Evolutionary conservation across 1,284 basidiomycete genomes (phyloP), one percentile per base, ranked within the genome.

Genomic region (Melampsora abietis-canadensis): DNA sequence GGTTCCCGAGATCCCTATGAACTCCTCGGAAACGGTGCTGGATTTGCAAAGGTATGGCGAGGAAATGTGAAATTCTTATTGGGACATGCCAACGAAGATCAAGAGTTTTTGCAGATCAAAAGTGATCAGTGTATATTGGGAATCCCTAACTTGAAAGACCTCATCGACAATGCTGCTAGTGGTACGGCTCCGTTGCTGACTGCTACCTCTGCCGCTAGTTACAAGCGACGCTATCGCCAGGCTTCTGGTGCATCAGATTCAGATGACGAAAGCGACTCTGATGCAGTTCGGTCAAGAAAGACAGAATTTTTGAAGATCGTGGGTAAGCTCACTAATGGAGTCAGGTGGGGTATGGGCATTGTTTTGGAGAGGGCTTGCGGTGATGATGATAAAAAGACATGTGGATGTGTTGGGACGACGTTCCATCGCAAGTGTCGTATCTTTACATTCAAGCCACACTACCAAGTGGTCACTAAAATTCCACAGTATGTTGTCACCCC

Each of bases 281-380:
- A 68, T 12, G 37, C 66, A 4, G 5, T 64, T n/a, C 60, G 60
- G 44, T 51, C 73, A 27, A 48, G 73, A 57, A 65, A 68, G 63
- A 76, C 64, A 37, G 68, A 57, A 82, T 68, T 81, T 80, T 66
- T 78, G 81, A 75, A 87, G 86, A 82, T 92, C 34, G 92, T 90
- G 77, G 92, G 92, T 10, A 90, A 91, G 78, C 87, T 97, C 77
- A 86, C 87, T 37, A 91, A 92, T 73, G 94, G 94, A 19, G 89
- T 95, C n/a, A 87, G 91, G 37, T 94, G 94, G 82, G 95, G 95
- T 8, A 86, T 95, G 34, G 92, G 94, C 0, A 87, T 92, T 80
- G 85, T 86, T 10, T 85, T 94, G 59, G 95, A 98, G 82, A 86
- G 92, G 62, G 87, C 93, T 0, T 98, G 95, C 82, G 87, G 87